Evolutionary conservation across 2,329 filamentous ascomycete species (phyloP), one percentile per base, ranked within the genome.

Genomic region (Hypoxylon sp.): DNA sequence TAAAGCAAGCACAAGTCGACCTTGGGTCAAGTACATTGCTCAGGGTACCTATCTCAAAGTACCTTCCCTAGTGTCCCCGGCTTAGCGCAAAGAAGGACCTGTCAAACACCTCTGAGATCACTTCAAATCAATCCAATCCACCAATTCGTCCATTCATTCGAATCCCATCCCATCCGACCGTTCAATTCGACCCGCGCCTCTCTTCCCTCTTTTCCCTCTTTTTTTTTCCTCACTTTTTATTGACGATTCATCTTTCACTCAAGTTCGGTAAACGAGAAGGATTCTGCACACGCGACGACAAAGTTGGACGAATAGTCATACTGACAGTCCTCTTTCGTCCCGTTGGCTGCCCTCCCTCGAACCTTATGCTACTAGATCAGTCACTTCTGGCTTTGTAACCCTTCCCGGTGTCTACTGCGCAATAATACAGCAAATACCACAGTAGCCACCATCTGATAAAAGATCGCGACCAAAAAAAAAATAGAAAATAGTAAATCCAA

Each of bases 121-220:
- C 56, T 64, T 62, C 62, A 62, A 62, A 67, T 67, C 61, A 60
- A 62, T 59, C 59, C 58, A 46, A 57, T 59, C 59, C 62, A 57
- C 59, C 66, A 61, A 65, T 69, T 66, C 67, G 64, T 69, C 64
- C 64, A 70, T 64, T 67, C 64, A 66, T 67, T 67, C 68, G 60
- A 67, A 65, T 67, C 62, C 65, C 61, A 65, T 67, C 66, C 55
- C 64, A 69, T 67, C 66, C 66, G 56, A 68, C 68, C 66, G 30
- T 65, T 61, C 64, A 65, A 68, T 67, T 64, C 59, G 55, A 67
- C 64, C 67, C 56, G 53, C 48, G 56, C 59, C 44, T 62, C 52
- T 60, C 48, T 58, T 59, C 19, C 24, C 46, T n/a, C 24, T 61
- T 56, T 46, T 43, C 26, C 37, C 52, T 57, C 47, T 48, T 51